Base-by-base conservation (phyloP, 2,329 filamentous ascomycete genomes). In the Cercospora zeina region DNA sequence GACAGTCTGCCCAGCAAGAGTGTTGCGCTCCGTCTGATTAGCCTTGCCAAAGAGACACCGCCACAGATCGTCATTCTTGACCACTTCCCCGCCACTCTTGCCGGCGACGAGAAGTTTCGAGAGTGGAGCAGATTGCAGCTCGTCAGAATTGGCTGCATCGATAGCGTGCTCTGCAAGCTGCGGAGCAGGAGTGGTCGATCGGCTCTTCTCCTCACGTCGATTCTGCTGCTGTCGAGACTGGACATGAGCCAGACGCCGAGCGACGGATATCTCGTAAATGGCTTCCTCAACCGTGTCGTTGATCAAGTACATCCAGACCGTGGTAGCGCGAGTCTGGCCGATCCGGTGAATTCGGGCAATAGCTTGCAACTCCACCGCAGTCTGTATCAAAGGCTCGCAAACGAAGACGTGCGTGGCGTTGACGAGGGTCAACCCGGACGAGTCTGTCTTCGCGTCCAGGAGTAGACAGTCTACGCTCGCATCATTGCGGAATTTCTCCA, bases 291-390 rank as follows among this genome's bases (percentile, higher is more conserved):
- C 91, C 0, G 93, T 96, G 56, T 89, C 90, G 14, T 89, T 86
- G n/a, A 97, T 85, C 2, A 97, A 83, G 74, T 97, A 97, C 75
- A 97, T 89, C 89, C 93, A 97, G 1, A 97, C 92, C 0, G 91
- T 96, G 0, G 95, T 99, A 67, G 90, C 84, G 56, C 90, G 87
- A 66, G 88, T 83, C 76, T 97, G 95, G 0, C 95, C 95, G 66
- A 99, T 99, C 36, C 95, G 87, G 73, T 99, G 92, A 1, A 99
- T 93, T 60, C 95, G 89, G 0, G 93, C 93, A 71, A 97, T 96
- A 13, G 93, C 93, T 75, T 99, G 95, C 9, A 97, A 82, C 76
- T 97, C 95, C 14, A 99, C 86, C 0, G 93, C 92, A 0, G 93
- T 93, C 72, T 97, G 96, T 69, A 97, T 86, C 3, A 97, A 80